These are phyloP conservation scores for Aphelidium insulamus DNA, from an alignment of 371 early-diverging fungal species.

Conservation along the genomic window DNA sequence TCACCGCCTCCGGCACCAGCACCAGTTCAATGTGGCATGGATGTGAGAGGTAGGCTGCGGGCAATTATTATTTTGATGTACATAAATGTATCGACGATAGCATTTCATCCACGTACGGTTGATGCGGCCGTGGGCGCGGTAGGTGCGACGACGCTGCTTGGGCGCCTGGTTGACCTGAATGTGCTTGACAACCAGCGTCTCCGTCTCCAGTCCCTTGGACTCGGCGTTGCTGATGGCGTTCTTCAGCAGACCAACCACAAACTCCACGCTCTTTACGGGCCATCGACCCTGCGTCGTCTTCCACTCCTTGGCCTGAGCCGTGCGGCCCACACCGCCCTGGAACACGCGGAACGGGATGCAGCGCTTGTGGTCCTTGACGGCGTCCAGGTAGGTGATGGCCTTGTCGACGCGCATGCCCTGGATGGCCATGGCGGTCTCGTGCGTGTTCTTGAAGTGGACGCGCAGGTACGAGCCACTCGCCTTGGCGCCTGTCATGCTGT, in stretches of 20 bases:
- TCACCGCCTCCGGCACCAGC: constrained; percentile 61
- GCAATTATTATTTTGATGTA: not conserved
- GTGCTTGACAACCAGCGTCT: constrained; percentile 74
- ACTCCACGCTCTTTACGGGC: constrained; percentile 95
- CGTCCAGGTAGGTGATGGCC: constrained; percentile 85
- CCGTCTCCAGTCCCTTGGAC: constrained; percentile 76
- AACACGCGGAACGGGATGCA: constrained; percentile 95
- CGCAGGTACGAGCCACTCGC: constrained; percentile 89
- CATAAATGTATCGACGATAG: not conserved
- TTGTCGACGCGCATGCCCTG: constrained; percentile 80
- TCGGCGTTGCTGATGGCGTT: constrained; percentile 95
- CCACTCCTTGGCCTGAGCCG: constrained; percentile 92
- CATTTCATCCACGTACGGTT: constrained; percentile 19
- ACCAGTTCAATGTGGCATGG: constrained; percentile 96
- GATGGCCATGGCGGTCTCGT: constrained; percentile 90
- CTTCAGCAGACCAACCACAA: constrained; percentile 78
- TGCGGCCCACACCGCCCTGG: constrained; percentile 93
- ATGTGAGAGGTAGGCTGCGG: constrained; percentile 84
- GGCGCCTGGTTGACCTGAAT: constrained; percentile 97
- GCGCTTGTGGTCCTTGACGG: constrained; percentile 92
- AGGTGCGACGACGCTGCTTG: constrained; percentile 92
- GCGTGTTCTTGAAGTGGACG: constrained; percentile 96
- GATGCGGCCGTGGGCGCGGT: constrained; percentile 98
- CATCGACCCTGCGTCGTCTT: constrained; percentile 91
- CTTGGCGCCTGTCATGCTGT: constrained; percentile 43